Evolutionary conservation across 805 yeast genomes (phyloP).

Genomic region (Yarrowia sp.): DNA sequence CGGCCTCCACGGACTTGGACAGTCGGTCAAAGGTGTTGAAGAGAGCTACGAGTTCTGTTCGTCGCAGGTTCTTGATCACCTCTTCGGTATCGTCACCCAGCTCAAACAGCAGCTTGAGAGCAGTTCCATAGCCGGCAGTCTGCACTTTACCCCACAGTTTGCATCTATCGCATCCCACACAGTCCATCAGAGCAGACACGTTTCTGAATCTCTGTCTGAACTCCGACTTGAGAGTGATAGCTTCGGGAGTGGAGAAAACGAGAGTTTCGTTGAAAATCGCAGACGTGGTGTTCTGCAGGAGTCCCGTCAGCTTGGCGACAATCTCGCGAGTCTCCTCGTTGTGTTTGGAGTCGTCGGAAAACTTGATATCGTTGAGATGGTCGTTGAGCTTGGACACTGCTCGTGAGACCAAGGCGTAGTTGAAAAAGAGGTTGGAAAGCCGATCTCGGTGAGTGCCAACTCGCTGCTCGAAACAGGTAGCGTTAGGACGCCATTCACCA

Average conservation of each 20-base stretch:
- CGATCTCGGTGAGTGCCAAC: conserved; percentile 93
- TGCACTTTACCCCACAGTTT: conserved; percentile 98
- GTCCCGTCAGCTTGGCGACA: background rate
- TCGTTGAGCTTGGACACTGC: conserved; percentile 73
- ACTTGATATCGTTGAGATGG: conserved; percentile 59
- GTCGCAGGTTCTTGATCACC: conserved; percentile 63
- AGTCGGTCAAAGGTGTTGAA: conserved; percentile 92
- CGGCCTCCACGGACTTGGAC: conserved; percentile 80
- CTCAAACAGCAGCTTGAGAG: conserved; percentile 88
- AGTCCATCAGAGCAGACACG: conserved; percentile 93
- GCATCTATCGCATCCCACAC: conserved; percentile 98
- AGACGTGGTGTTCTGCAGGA: conserved; percentile 43
- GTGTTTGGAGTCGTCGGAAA: conserved; percentile 45
- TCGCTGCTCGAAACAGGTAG: conserved; percentile 80
- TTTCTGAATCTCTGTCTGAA: conserved; percentile 86
- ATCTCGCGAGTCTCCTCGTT: conserved; percentile 15
- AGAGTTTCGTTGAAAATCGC: conserved; percentile 60
- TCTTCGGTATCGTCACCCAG: conserved; percentile 62
- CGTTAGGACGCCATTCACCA: conserved; percentile 83
- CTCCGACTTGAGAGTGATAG: conserved; percentile 73
- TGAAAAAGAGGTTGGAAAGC: conserved; percentile 86
- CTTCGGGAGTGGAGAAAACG: conserved; percentile 54
- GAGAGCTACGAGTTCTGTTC: conserved; percentile 87
- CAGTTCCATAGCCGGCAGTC: conserved; percentile 97
- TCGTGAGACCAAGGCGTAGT: conserved; percentile 85